Evolutionary conservation across 768 basidiomycete genomes (phyloP).

Genomic region (Dictyophora rubrovolvata): DNA sequence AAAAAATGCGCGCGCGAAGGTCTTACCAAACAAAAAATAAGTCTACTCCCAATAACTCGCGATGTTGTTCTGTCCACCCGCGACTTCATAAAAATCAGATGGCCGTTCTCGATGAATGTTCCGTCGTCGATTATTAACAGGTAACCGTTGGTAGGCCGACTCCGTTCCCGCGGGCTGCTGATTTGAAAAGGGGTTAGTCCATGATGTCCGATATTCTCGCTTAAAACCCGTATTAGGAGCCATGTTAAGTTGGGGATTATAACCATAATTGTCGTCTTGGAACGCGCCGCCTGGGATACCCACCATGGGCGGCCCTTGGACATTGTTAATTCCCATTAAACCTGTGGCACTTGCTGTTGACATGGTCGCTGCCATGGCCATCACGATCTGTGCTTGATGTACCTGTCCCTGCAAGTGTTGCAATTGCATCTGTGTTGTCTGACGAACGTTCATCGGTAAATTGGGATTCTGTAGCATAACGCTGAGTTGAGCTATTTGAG

Average conservation of each 20-base stretch:
- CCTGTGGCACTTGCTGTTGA: slow-evolving; percentile 10
- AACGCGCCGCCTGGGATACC: slow-evolving; percentile 11
- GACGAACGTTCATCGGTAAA: slow-evolving; percentile 61
- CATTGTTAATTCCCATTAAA: slow-evolving; percentile 8
- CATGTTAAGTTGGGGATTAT: slow-evolving; percentile 28
- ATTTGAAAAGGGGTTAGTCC: slow-evolving; percentile 43
- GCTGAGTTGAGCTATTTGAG: slow-evolving; percentile 72
- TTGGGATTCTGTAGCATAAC: slow-evolving; percentile 72
- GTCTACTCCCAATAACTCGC: slow-evolving; percentile 68
- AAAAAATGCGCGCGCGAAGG: too few relatives aligned
- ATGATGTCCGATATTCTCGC: slow-evolving; percentile 34
- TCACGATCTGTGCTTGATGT: slow-evolving; percentile 66
- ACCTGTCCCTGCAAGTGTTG: slow-evolving; percentile 73
- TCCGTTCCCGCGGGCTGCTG: slow-evolving; percentile 64
- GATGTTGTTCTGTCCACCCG: slow-evolving; percentile 51
- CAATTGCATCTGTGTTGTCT: slow-evolving; percentile 75
- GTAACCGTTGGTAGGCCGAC: slow-evolving; percentile 79
- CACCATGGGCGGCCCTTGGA: neutral
- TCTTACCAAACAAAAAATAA: neutral
- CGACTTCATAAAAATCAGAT: slow-evolving; percentile 71
- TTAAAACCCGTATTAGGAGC: slow-evolving; percentile 9
- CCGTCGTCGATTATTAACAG: slow-evolving; percentile 70
- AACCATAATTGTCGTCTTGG: slow-evolving; percentile 11
- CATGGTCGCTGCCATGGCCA: slow-evolving; percentile 28
- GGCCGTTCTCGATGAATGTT: slow-evolving; percentile 74